Evolutionary conservation across 2,329 filamentous ascomycete genomes (phyloP), one percentile per base, ranked within the genome.

Genomic region (Aspergillus thermomutatus): DNA sequence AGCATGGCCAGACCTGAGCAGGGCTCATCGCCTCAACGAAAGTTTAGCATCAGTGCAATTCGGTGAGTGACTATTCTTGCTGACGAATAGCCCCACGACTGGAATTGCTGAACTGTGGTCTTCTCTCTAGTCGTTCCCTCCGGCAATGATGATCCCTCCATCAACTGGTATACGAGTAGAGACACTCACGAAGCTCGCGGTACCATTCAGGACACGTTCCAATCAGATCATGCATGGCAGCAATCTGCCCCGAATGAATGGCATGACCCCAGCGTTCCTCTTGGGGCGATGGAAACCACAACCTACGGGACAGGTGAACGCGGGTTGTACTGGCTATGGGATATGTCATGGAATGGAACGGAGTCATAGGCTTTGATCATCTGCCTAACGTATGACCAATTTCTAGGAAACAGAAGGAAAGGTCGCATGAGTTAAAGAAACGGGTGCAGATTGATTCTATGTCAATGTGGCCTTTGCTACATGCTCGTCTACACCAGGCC

Each of bases 311-410:
- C 60, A 59, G 43, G 57, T 55, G 58, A 69, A 58, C 59, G 65
- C 11, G 68, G 68, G 14, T 51, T 70, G 19, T 69, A 66, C 47
- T 71, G 68, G 68, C 55, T 71, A 49, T 71, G 68, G 68, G 66
- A 70, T 26, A 65, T 64, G 56, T 58, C 65, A 7, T 68, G 66
- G 65, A 64, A 65, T 53, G 60, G 56, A 23, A 11, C 48, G 2
- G 61, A 53, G 31, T 37, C 31, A 37, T 37, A 37, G 5, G 31
- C 31, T 37, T 37, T 37, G 17, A 2, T 7, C 6, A 7, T 17
- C 3, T 2, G 31, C 31, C 31, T 17, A 6, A 37, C 31, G 2
- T 17, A 17, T 17, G 31, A 17, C 5, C 14, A 1, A 5, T 17
- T 37, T 37, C 31, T 37, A 17, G 5, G 5, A 37, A 37, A 37